Conservation (phyloP, 169 alveolate species). For the Sarcocystis neurona region DNA sequence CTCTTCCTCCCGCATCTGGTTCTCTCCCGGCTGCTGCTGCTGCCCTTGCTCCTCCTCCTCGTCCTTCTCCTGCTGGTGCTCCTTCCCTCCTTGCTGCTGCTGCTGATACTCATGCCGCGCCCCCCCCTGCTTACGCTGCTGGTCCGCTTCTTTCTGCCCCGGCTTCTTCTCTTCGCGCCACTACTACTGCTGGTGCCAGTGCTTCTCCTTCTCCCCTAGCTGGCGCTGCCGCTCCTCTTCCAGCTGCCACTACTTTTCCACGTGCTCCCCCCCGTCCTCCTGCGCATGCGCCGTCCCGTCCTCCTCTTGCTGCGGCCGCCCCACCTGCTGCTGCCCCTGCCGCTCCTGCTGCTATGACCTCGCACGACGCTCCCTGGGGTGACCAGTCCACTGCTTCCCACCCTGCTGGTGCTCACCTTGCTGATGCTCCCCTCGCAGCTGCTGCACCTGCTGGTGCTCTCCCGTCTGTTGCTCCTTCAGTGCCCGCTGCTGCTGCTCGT, state of each 20-base stretch:
- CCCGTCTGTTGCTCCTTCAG: too few relatives aligned
- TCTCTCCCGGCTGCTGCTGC: not conserved
- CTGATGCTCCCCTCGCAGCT: too few relatives aligned
- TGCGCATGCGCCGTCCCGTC: not conserved
- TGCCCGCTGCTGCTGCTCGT: too few relatives aligned
- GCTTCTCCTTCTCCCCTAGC: not conserved
- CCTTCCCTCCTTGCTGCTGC: not conserved
- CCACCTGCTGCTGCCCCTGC: too few relatives aligned
- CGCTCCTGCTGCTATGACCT: too few relatives aligned
- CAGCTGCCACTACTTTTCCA: not conserved
- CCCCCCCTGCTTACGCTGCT: not conserved
- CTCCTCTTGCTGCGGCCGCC: not conserved
- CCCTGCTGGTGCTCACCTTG: too few relatives aligned
- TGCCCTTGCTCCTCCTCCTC: not conserved
- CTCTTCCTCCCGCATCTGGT: not conserved
- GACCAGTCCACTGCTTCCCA: too few relatives aligned
- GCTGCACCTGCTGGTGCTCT: too few relatives aligned
- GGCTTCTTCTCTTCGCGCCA: not conserved
- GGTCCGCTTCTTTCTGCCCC: not conserved
- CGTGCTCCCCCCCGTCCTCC: not conserved
- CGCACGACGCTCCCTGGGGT: too few relatives aligned
- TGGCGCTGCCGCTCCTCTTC: not conserved
- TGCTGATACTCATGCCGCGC: not conserved
- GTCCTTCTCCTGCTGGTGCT: not conserved
- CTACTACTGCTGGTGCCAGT: not conserved